Conservation (phyloP, 768 basidiomycete species). For the Panaeolus papilionaceus region DNA sequence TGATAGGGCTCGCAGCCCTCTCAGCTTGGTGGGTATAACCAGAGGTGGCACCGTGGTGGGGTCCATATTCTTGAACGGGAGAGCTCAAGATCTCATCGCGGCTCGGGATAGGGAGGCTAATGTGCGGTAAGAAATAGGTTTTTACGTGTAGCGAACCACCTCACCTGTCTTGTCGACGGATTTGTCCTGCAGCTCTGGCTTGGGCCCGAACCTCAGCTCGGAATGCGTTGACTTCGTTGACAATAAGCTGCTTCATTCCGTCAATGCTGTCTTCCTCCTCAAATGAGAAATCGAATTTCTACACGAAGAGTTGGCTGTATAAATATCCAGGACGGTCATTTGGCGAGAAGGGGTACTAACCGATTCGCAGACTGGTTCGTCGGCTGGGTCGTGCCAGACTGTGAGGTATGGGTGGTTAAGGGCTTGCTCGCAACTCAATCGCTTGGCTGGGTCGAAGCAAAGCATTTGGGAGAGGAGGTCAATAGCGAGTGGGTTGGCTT, state of each 20-base stretch:
- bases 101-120: constrained; percentile 77
- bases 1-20: constrained; percentile 70
- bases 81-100: constrained; percentile 85
- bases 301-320: neutral
- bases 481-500: constrained; percentile 92
- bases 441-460: constrained; percentile 95
- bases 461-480: constrained; percentile 92
- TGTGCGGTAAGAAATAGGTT: neutral
- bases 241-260: constrained; percentile 96
- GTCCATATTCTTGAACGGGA: constrained; percentile 70
- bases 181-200: constrained; percentile 72
- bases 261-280: constrained; percentile 97
- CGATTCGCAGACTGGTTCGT: constrained; percentile 86
- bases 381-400: constrained; percentile 98
- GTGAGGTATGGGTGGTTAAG: constrained; percentile 93
- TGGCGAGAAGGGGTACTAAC: constrained; percentile 45
- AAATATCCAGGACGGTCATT: neutral
- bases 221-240: constrained; percentile 91
- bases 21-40: constrained; percentile 57
- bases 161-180: constrained; percentile 80
- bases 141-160: constrained; percentile 20
- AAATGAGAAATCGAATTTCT: constrained; percentile 96
- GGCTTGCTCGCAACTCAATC: constrained; percentile 96
- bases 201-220: constrained; percentile 90
- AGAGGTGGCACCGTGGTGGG: constrained; percentile 71